Evolutionary conservation across 228 moss, liverwort and hornwort species (phyloP).

Genomic region (Sphagnum fallax): DNA sequence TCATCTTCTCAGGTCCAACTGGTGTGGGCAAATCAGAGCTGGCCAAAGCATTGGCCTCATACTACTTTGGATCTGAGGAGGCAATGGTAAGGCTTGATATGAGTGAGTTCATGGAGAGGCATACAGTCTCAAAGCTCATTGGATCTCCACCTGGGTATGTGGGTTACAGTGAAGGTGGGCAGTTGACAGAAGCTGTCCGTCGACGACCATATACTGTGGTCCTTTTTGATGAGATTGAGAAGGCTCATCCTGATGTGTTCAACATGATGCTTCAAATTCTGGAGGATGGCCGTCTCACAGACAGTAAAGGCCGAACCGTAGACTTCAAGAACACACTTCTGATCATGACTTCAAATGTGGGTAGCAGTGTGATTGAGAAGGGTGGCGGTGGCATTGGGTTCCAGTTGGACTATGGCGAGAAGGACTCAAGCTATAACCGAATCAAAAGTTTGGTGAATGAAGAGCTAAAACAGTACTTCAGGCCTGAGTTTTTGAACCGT

Average conservation of each 20-base stretch:
- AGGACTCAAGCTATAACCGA: conserved; percentile 87
- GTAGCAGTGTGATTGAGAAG: conserved; percentile 89
- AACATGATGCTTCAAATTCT: conserved; percentile 96
- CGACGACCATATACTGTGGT: conserved; percentile 85
- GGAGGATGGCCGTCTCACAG: conserved; percentile 84
- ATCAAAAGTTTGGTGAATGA: conserved; percentile 80
- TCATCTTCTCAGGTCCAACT: conserved; percentile 91
- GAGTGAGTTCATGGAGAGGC: conserved; percentile 94
- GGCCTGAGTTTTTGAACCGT: conserved; percentile 84
- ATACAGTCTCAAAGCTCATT: conserved; percentile 82
- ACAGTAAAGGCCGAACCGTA: conserved; percentile 89
- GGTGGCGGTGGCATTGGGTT: conserved; percentile 93
- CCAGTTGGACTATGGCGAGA: conserved; percentile 89
- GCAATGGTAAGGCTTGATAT: conserved; percentile 96
- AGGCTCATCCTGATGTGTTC: conserved; percentile 88
- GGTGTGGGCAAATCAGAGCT: conserved; percentile 90
- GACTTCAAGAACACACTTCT: conserved; percentile 88
- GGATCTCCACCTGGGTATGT: conserved; percentile 91
- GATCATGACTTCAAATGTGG: conserved; percentile 95
- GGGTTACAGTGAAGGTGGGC: conserved; percentile 89
- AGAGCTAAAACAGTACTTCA: conserved; percentile 90
- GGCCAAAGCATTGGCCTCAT: conserved; percentile 86
- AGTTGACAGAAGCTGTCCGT: conserved; percentile 83
- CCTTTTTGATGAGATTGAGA: conserved; percentile 91
- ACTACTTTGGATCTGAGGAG: conserved; percentile 88